Evolutionary conservation across 306 rosid genomes (phyloP).

Genomic region (Casuarina cunninghamiana): DNA sequence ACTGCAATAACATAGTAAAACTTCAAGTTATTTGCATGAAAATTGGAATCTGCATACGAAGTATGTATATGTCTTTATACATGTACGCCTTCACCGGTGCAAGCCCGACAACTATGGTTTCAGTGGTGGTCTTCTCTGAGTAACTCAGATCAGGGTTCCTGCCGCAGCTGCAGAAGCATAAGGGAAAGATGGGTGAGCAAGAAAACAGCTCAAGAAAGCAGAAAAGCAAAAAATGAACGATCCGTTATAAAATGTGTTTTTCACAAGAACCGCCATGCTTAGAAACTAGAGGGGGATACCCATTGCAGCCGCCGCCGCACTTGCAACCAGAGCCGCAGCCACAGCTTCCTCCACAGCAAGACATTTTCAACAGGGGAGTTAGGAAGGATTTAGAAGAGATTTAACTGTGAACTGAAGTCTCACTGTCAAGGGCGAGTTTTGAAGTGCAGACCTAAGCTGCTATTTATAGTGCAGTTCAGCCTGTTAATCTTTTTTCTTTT

Average conservation of each 20-base stretch:
- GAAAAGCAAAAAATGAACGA: too few relatives aligned
- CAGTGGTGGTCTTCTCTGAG: conserved; percentile 32
- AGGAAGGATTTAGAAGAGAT: neutral
- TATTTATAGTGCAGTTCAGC: conserved; percentile 22
- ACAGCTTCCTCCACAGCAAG: conserved; percentile 39
- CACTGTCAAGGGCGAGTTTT: conserved; percentile 19
- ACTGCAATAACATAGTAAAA: conserved; percentile 1
- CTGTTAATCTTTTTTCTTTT: neutral
- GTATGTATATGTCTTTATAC: neutral
- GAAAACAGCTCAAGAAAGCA: too few relatives aligned
- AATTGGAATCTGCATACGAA: too few relatives aligned
- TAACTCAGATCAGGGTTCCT: conserved; percentile 25
- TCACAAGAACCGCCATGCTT: neutral
- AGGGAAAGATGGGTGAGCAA: neutral
- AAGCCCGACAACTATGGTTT: conserved; percentile 31
- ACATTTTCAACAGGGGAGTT: conserved; percentile 10
- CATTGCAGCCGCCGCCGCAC: conserved; percentile 14
- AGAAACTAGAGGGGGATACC: neutral
- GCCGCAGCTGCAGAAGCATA: conserved; percentile 20
- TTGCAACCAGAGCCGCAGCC: conserved; percentile 29
- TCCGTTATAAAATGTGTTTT: too few relatives aligned
- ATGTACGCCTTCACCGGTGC: conserved; percentile 37
- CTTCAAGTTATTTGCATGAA: too few relatives aligned
- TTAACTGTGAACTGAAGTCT: neutral
- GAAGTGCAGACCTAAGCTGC: neutral